Evolutionary conservation across 192 early-diverging fungal genomes (phyloP).

Genomic region (Rhizophagus sp.): DNA sequence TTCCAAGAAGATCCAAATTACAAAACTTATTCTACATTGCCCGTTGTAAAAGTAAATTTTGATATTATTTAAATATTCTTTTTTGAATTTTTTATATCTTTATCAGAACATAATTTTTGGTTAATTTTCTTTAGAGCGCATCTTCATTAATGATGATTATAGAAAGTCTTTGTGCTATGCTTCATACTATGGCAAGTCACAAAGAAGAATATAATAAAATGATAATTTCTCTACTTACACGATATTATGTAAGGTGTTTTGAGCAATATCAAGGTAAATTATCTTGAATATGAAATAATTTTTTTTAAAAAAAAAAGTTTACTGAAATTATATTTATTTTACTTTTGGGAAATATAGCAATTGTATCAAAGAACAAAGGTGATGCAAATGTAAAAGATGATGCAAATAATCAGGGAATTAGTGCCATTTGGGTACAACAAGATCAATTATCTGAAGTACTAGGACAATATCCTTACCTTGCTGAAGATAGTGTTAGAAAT

Average conservation of each 20-base stretch:
- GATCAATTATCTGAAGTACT: constrained; percentile 44
- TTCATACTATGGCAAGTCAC: constrained; percentile 67
- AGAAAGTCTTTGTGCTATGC: constrained; percentile 62
- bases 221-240: constrained; percentile 65
- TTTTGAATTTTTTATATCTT: not conserved
- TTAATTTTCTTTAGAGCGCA: constrained; percentile 52
- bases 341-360: constrained; percentile 9
- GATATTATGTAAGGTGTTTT: constrained; percentile 72
- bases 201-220: constrained; percentile 68
- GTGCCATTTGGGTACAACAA: constrained; percentile 50
- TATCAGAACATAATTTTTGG: not conserved
- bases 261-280: constrained; percentile 50
- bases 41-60: constrained; percentile 65
- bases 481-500: constrained; percentile 35
- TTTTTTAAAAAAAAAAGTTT: too few species aligned
- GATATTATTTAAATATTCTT: not conserved
- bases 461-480: constrained; percentile 44
- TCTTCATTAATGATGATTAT: constrained; percentile 59
- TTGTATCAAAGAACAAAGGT: constrained; percentile 26
- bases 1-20: constrained; percentile 52
- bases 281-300: not conserved
- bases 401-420: constrained; percentile 39
- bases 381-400: not conserved
- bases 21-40: constrained; percentile 58
- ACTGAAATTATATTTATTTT: too few species aligned